These are phyloP conservation scores for Calonectria crousiana DNA, from an alignment of 2,329 filamentous ascomycete genomes.

Conservation along the genomic window DNA sequence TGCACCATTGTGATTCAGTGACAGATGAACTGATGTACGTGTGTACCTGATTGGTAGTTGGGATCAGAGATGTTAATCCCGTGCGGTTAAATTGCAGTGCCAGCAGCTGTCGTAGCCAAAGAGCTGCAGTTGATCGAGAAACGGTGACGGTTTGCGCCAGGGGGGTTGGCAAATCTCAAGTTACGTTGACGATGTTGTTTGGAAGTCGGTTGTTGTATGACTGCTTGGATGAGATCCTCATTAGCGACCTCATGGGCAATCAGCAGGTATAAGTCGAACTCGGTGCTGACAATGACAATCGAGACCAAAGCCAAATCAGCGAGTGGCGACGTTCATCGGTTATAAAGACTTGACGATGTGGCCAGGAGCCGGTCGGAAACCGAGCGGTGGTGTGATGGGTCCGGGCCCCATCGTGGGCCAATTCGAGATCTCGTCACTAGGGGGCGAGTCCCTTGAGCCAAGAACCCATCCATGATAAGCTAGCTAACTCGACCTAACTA, in stretches of 20 bases:
- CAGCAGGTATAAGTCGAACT: constrained; percentile 32
- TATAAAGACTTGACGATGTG: constrained; percentile 44
- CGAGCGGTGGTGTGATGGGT: constrained; percentile 47
- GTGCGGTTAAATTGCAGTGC: constrained; percentile 7
- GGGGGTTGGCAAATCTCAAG: constrained; percentile 19
- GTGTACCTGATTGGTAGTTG: constrained; percentile 20
- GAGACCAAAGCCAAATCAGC: constrained; percentile 9
- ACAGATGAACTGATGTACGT: background rate
- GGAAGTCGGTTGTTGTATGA: constrained; percentile 31
- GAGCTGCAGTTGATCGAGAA: background rate
- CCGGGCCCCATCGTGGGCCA: constrained; percentile 41
- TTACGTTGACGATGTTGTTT: constrained; percentile 40
- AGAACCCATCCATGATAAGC: constrained; percentile 37
- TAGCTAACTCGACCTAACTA: constrained; percentile 25
- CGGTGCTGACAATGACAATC: constrained; percentile 24
- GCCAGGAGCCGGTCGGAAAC: constrained; percentile 43
- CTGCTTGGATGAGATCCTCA: constrained; percentile 37
- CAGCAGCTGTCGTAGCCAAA: constrained; percentile 17
- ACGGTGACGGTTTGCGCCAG: constrained; percentile 23
- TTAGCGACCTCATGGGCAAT: constrained; percentile 45
- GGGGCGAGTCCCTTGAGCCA: constrained; percentile 27
- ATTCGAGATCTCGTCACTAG: constrained; percentile 42
- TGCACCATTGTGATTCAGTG: constrained; percentile 47
- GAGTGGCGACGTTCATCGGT: constrained; percentile 42
- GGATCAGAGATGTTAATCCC: background rate